Base-by-base conservation (phyloP, 345 rosid genomes). In the Microcos paniculata region DNA sequence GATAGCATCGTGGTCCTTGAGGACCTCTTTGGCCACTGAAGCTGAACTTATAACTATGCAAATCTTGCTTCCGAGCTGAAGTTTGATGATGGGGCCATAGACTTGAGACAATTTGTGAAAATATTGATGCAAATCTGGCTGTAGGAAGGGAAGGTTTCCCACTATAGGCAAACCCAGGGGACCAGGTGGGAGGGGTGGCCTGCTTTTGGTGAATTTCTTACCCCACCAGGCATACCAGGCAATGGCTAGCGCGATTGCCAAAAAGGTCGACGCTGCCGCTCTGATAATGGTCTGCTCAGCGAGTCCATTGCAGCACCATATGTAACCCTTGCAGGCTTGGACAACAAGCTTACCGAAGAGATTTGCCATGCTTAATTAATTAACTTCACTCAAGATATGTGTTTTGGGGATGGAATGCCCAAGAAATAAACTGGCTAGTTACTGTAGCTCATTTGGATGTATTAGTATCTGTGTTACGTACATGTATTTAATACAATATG, bases 71-170 rank as follows among this genome's bases (percentile, higher is more conserved):
- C 88, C 88, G 3, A 82, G 82, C 46, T 63, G 82, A 26, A 85
- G 58, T 19, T 85, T 85, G 59, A 73, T 62, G 72, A 85, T 72
- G 13, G 86, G 86, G 9, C 88, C 70, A 40, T 65, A 42, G 16
- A 42, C 8, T 19, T 65, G 24, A 21, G 70, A n/a, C 51, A 42
- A 14, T 42, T 65, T 38, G 49, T 14, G 40, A 23, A 65, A 24
- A 42, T 79, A 75, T 0, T 70, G 70, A 53, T 83, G 85, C 26
- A 85, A 82, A 2, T 83, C 74, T 2, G 66, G 71, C 40, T 80
- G 74, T 1, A 85, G 72, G 49, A 79, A 83, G 3, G 80, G 86
- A 30, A 83, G 84, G 78, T 83, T 80, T 72, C 84, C 84, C 8
- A 80, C 66, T 49, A 83, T 61, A 3, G 86, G 86, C 45, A 84